Percentiles rank a stretch among this genome's conserved stretches.
phyloP scores from a whole-genome alignment of 331 rosid genomes.

The Erythrophleum ivorense region DNA sequence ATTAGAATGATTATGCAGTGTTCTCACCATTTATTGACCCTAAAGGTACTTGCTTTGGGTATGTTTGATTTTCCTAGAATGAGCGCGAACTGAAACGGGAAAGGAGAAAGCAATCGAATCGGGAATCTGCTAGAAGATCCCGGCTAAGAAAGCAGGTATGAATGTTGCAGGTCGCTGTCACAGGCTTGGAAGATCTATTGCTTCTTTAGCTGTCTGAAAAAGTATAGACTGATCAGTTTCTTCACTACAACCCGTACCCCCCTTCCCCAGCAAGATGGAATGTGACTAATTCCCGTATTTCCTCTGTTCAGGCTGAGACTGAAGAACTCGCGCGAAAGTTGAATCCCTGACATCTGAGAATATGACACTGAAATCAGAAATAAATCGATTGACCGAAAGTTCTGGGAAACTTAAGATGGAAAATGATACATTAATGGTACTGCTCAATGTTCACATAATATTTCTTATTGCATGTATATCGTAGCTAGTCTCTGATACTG shows the following conservation, averaged over 20 bases:
- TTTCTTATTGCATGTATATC: not conserved
- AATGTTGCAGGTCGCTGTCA: not conserved
- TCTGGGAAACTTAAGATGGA: constrained; percentile 74
- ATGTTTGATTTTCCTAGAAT: constrained; percentile 55
- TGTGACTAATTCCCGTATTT: constrained; percentile 40
- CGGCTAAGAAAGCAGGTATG: constrained; percentile 96
- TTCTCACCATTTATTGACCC: constrained; percentile 22
- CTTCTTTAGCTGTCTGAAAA: constrained; percentile 1
- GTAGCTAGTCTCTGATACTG: not conserved
- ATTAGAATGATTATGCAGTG: not conserved
- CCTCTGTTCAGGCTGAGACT: constrained; percentile 71
- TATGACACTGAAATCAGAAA: constrained; percentile 68
- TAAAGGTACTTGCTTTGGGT: constrained; percentile 16
- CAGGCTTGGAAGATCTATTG: not conserved
- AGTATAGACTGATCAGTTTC: constrained; percentile 14
- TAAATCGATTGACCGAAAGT: constrained; percentile 58
- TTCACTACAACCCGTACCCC: not conserved
- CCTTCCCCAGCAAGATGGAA: not conserved
- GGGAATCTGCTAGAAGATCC: constrained; percentile 96
- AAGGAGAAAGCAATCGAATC: constrained; percentile 92
- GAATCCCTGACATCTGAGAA: constrained; percentile 70
- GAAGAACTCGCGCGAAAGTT: constrained; percentile 74
- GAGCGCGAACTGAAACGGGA: constrained; percentile 88
- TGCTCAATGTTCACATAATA: not conserved
- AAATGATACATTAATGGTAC: constrained; percentile 70